Base-by-base conservation (phyloP, 306 rosid species). In the Benincasa hispida region DNA sequence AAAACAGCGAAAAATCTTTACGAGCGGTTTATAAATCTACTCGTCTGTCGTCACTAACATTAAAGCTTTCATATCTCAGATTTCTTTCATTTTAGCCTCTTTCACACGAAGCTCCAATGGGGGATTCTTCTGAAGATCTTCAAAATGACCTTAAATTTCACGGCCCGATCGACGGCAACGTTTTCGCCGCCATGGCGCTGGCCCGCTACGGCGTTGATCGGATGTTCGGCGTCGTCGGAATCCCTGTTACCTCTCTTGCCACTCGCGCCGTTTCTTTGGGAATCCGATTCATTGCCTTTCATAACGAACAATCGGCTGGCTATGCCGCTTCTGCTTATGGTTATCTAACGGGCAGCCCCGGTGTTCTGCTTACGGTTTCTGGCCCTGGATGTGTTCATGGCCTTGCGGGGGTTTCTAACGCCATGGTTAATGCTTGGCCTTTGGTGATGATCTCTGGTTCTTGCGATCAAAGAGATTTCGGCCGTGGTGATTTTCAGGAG, bases 331-430 rank as follows among this genome's bases (percentile, higher is more conserved):
- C 99, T 8, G 96, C 99, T 51, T 90, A 89, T 70, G 99, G 99
- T n/a, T 94, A 83, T 78, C 92, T 94, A 61, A 87, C 95, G 5
- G 89, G 85, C 17, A 77, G 86, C 0, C 94, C 99, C 39, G 99
- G 99, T 6, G 85, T 94, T 2, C 91, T 92, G 42, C 96, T 94
- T 39, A 94, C 99, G 7, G 99, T 94, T 10, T 94, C 97, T 6
- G 99, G 93, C 5, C 99, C 97, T 6, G 99, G 99, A 8, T 94
- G 99, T 81, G 96, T 94, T 60, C 99, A 94, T 35, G 99, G 99
- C 30, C 97, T 94, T 4, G 96, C 99, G 0, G 99, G 99, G 1
- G 83, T 94, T 25, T 86, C 99, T 58, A 94, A 94, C 77, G 96
- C 92, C 79, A 78, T 83, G 87, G 78, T 74, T 56, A 94, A 94